Conservation (phyloP, 345 rosid species). For the Eucalyptus decipiens region DNA sequence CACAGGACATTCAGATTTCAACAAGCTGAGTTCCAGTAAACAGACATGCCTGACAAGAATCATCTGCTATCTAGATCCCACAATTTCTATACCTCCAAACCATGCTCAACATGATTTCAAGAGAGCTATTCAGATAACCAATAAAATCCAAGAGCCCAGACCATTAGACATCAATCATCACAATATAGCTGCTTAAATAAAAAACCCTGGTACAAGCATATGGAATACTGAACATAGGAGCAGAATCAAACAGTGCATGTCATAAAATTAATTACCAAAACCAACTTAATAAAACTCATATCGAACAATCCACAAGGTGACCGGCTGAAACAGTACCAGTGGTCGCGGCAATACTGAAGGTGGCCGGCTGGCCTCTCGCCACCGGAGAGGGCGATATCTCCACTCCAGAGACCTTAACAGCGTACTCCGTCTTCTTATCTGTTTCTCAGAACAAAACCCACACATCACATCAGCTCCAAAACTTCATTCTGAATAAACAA, state of each 20-base stretch:
- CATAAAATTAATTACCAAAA: background rate
- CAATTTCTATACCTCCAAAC: background rate
- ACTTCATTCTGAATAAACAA: background rate
- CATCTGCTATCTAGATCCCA: background rate
- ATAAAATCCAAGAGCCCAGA: background rate
- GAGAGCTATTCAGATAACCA: background rate
- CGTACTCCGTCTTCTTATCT: constrained; percentile 20
- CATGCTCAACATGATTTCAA: background rate
- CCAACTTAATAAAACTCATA: background rate
- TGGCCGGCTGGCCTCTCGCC: constrained; percentile 25
- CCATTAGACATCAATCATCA: background rate
- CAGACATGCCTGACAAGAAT: background rate
- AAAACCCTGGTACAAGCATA: background rate
- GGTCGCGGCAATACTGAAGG: constrained; percentile 25
- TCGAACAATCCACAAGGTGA: background rate
- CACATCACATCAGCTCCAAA: background rate
- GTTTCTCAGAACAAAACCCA: background rate
- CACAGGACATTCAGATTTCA: background rate
- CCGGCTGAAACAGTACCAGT: constrained; percentile 1
- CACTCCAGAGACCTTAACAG: constrained; percentile 27
- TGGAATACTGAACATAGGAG: background rate
- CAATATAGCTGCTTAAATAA: background rate
- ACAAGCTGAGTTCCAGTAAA: background rate
- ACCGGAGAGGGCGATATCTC: constrained; percentile 32
- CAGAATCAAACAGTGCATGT: background rate